A percentile compares a stretch with the other conserved stretches of the same genome.
phyloP scores from a whole-genome alignment of 1,139 yeast species.

The Debaryomycetaceae sp. region DNA sequence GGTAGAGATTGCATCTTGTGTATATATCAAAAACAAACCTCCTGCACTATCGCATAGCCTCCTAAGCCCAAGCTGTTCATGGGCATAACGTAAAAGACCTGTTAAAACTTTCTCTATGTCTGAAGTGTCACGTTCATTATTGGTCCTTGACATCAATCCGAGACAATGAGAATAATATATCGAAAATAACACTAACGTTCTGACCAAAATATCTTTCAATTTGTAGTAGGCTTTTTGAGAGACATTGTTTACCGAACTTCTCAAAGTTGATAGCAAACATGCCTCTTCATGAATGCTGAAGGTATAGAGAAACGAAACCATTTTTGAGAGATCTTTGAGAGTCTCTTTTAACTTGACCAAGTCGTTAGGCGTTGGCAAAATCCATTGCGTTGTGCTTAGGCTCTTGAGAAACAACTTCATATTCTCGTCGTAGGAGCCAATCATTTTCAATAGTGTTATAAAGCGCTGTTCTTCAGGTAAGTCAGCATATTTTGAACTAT shows the following conservation, averaged over 20 bases:
- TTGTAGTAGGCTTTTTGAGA: constrained; percentile 33
- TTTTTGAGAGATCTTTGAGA: constrained; percentile 17
- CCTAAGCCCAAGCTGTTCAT: constrained; percentile 68
- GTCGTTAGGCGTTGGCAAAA: constrained; percentile 8
- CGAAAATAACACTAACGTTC: constrained; percentile 37
- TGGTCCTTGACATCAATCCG: neutral
- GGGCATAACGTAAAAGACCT: constrained; percentile 56
- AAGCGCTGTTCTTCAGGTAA: constrained; percentile 11
- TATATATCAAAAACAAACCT: constrained; percentile 60
- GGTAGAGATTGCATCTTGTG: constrained; percentile 52
- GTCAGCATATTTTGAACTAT: constrained; percentile 9
- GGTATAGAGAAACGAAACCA: constrained; percentile 39
- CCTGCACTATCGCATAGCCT: constrained; percentile 64
- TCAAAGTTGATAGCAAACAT: constrained; percentile 34
- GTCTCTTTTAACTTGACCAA: constrained; percentile 4
- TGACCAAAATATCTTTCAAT: constrained; percentile 51
- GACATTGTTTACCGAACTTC: constrained; percentile 23
- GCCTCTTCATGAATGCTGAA: constrained; percentile 51
- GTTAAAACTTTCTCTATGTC: constrained; percentile 17
- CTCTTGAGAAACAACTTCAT: constrained; percentile 19
- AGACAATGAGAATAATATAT: constrained; percentile 24
- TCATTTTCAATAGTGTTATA: constrained; percentile 21
- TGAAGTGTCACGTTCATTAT: constrained; percentile 3
- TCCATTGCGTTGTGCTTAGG: constrained; percentile 20
- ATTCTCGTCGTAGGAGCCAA: constrained; percentile 33